Conservation (phyloP, 2,329 filamentous ascomycete species). For the Emericellopsis atlantica region DNA sequence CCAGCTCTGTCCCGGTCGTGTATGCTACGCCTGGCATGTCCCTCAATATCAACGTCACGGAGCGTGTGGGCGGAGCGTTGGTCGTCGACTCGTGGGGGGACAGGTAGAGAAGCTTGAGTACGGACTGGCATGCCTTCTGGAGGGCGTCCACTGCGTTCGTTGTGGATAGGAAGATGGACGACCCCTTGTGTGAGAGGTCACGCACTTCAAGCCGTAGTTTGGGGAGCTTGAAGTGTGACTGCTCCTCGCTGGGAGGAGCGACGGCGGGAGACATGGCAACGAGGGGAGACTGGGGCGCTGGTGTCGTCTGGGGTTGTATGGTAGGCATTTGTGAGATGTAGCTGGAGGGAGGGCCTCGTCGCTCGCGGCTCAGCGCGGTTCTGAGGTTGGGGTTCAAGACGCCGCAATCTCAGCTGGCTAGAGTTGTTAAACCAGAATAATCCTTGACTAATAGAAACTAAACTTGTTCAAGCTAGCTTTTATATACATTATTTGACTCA, state of each 20-base stretch:
- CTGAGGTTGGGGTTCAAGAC: background rate
- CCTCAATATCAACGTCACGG: slow-evolving; percentile 71
- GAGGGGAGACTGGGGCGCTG: slow-evolving; percentile 9
- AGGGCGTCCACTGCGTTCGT: slow-evolving; percentile 53
- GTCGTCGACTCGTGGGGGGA: slow-evolving; percentile 26
- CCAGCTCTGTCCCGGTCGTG: slow-evolving; percentile 68
- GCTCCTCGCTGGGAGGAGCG: slow-evolving; percentile 1
- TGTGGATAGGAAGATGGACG: slow-evolving; percentile 52
- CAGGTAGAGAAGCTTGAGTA: slow-evolving; percentile 61
- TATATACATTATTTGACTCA: too few species aligned
- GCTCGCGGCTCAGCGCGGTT: background rate
- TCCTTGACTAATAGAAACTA: too few species aligned
- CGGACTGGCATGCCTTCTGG: slow-evolving; percentile 47
- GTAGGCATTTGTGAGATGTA: slow-evolving; percentile 4
- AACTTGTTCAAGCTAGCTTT: too few species aligned
- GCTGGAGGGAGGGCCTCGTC: background rate
- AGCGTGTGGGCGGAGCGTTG: slow-evolving; percentile 54
- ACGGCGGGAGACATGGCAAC: slow-evolving; percentile 14
- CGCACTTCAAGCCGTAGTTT: slow-evolving; percentile 47
- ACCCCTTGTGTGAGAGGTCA: slow-evolving; percentile 46
- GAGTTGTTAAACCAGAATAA: too few species aligned
- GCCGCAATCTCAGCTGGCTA: too few species aligned
- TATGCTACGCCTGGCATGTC: slow-evolving; percentile 80
- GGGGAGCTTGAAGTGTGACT: slow-evolving; percentile 27
- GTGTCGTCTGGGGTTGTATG: slow-evolving; percentile 10